A percentile compares a stretch with the other conserved stretches of the same genome.
Conservation (phyloP, 2,329 filamentous ascomycete genomes). For the Lachnellula arida region DNA sequence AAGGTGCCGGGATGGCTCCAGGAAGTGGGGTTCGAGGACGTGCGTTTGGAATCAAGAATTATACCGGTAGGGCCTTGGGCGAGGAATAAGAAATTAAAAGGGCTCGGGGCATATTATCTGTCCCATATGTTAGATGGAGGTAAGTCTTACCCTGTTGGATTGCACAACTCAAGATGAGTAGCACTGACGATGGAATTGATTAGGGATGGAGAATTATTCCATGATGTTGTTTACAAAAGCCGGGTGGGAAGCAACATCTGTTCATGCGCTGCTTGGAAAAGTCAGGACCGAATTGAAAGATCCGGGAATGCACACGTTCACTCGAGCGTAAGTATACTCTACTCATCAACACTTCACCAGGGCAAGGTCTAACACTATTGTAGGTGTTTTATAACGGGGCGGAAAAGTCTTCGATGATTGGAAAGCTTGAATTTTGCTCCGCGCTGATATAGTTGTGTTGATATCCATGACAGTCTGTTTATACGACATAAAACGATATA, state of each 20-base stretch:
- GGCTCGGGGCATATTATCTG: conserved; percentile 27
- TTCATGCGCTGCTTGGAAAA: conserved; percentile 16
- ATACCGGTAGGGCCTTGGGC: conserved; percentile 31
- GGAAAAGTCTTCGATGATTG: no score
- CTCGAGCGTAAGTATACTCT: conserved; percentile 9
- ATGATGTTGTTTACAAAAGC: conserved; percentile 19
- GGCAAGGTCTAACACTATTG: no score
- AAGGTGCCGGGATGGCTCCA: conserved; percentile 26
- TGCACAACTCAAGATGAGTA: neutral
- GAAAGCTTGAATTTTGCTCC: no score
- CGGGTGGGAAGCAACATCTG: conserved; percentile 16
- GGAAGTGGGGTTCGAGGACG: conserved; percentile 38
- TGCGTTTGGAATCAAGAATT: conserved; percentile 24
- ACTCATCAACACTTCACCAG: no score
- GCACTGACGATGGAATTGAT: neutral
- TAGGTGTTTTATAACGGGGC: no score
- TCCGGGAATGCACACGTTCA: conserved; percentile 19
- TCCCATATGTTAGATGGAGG: conserved; percentile 17
- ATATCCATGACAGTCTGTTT: no score
- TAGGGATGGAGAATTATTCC: conserved; percentile 19
- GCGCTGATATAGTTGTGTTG: no score
- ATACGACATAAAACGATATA: no score
- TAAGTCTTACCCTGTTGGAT: neutral
- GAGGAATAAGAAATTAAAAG: conserved; percentile 27
- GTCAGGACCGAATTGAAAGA: conserved; percentile 18